Conservation (phyloP, 2,329 filamentous ascomycete species). For the Trichoderma asperellum region DNA sequence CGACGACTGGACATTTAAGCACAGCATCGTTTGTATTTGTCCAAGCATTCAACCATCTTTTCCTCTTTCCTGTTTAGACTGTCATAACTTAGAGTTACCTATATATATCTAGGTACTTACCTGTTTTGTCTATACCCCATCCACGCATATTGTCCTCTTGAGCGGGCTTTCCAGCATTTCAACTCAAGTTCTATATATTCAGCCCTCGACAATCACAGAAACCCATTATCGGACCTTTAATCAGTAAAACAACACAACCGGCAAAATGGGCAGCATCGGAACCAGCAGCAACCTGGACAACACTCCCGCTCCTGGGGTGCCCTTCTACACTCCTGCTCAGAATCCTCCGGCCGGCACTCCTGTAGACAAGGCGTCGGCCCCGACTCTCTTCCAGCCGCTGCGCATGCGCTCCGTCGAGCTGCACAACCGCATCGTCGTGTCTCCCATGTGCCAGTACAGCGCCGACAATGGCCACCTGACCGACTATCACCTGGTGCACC, state of each 20-base stretch:
- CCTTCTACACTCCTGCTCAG: constrained; percentile 61
- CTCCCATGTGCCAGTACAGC: constrained; percentile 66
- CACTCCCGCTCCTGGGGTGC: constrained; percentile 49
- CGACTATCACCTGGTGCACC: constrained; percentile 80
- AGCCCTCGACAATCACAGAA: background rate
- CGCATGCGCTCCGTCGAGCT: constrained; percentile 57
- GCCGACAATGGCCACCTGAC: constrained; percentile 69
- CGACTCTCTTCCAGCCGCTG: constrained; percentile 61
- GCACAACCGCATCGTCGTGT: constrained; percentile 61
- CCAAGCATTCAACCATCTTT: background rate
- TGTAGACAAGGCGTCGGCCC: constrained; percentile 45
- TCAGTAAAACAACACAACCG: background rate
- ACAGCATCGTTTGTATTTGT: background rate
- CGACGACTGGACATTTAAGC: background rate
- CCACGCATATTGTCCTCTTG: background rate
- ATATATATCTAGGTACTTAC: background rate
- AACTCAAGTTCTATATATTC: background rate
- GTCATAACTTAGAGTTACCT: background rate
- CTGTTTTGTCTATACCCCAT: background rate
- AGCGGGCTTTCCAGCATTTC: background rate
- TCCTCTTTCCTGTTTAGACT: background rate
- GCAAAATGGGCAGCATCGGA: constrained; percentile 27
- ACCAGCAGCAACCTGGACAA: constrained; percentile 36
- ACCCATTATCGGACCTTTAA: background rate
- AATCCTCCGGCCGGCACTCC: constrained; percentile 55